Base-by-base conservation (phyloP, 1,139 yeast species). In the Kurtzmaniella quercitrusa region DNA sequence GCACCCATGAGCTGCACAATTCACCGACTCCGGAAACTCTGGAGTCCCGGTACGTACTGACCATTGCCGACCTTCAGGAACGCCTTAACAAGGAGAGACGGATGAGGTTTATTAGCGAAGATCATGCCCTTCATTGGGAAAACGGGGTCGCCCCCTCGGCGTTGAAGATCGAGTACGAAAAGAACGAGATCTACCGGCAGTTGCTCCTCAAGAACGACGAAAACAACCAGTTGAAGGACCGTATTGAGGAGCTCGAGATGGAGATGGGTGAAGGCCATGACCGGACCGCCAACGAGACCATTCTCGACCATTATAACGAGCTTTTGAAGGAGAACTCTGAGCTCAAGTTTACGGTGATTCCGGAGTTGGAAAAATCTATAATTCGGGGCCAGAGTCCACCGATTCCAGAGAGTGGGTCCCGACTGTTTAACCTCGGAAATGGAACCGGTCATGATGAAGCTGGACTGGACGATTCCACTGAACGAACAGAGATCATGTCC, bases 91-190 rank as follows among this genome's bases (percentile, higher is more conserved):
- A 79, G 38, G 93, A 85, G 57, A 70, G 91, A 49, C 66, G 80
- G 51, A 73, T 80, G 46, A 62, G 93, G 43, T 81, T 76, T 50
- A 76, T 83, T 15, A 81, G 88, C 37, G 93, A 85, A 56, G 90
- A 84, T 49, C 85, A 81, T 54, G 80, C 81, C 0, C 58, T 82
- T 41, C 58, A 81, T 33, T 58, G 70, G 50, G 86, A 82, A 51
- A 70, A 75, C 48, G 83, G 83, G 2, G 70, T 68, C 41, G 60
- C 65, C 10, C 79, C 87, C 24, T 76, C 81, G 42, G 66, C 81
- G 1, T 65, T 81, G 29, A 81, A 81, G 44, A 57, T 83, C 48
- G 75, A 77, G 41, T 76, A 78, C 51, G 82, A 79, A 47, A 79
- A 81, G 51, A 73, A 80, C 9, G 79, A 76, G 44, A 55, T 81